phyloP scores from a whole-genome alignment of 345 rosid species.

The Physaria fendleri region DNA sequence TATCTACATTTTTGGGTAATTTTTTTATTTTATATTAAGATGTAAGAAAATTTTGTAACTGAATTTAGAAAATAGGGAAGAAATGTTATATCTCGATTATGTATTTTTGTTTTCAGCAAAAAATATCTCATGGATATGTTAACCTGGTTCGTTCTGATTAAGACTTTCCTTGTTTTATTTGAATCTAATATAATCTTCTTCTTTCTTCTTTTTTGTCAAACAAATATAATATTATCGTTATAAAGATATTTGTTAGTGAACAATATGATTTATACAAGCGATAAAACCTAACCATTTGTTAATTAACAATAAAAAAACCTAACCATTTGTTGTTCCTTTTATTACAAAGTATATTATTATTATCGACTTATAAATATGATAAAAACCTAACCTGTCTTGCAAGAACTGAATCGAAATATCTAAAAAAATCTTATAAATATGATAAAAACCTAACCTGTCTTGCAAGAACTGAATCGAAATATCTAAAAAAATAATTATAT shows the following conservation, averaged over 20 bases:
- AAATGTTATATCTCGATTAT: neutral
- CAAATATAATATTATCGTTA: neutral
- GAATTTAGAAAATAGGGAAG: neutral
- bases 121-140: neutral
- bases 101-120: neutral
- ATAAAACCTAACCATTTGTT: neutral
- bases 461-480: neutral
- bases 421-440: neutral
- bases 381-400: neutral
- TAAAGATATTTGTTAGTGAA: neutral
- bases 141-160: conserved; percentile 3
- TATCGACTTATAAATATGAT: neutral
- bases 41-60: neutral
- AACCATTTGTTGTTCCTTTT: neutral
- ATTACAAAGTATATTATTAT: neutral
- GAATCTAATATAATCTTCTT: neutral
- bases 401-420: neutral
- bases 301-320: too few relatives aligned
- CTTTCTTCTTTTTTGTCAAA: too few relatives aligned
- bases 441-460: neutral
- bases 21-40: neutral
- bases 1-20: neutral
- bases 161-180: neutral
- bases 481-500: neutral
- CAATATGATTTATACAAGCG: neutral